These are phyloP conservation scores for Annulohypoxylon nitens DNA, from an alignment of 495 filamentous ascomycete species.

Conservation along the genomic window DNA sequence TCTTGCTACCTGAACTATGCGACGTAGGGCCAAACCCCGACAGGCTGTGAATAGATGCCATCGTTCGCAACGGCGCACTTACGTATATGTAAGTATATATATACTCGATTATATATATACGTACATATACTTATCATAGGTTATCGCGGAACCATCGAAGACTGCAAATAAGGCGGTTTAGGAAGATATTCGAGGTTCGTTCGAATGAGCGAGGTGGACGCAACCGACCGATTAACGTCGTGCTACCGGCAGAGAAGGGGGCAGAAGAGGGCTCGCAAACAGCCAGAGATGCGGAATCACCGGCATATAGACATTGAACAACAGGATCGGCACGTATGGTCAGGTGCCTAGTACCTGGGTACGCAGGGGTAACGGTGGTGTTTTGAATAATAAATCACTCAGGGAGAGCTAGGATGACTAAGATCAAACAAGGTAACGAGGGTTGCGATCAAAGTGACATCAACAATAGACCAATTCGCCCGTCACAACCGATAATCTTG, in stretches of 20 bases:
- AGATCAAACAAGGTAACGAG: slow-evolving; percentile 17
- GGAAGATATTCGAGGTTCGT: slow-evolving; percentile 15
- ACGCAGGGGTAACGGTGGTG: not conserved
- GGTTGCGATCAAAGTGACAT: slow-evolving; percentile 35
- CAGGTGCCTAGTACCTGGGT: slow-evolving; percentile 25
- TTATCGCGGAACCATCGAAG: slow-evolving; percentile 32
- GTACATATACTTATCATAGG: slow-evolving; percentile 26
- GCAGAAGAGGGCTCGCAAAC: slow-evolving; percentile 35
- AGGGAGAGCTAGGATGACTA: slow-evolving; percentile 39
- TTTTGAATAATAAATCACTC: slow-evolving; percentile 44
- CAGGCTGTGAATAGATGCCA: slow-evolving; percentile 56
- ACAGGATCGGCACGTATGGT: slow-evolving; percentile 34
- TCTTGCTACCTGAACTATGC: slow-evolving; percentile 52
- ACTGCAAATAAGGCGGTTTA: slow-evolving; percentile 9
- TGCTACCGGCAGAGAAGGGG: slow-evolving; percentile 8
- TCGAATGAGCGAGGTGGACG: slow-evolving; percentile 19
- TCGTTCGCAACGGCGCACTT: slow-evolving; percentile 30
- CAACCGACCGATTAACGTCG: slow-evolving; percentile 20
- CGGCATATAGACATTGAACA: slow-evolving; percentile 49
- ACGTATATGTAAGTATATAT: slow-evolving; percentile 33
- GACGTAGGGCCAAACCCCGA: slow-evolving; percentile 43
- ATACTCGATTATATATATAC: slow-evolving; percentile 30
- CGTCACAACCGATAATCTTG: slow-evolving; percentile 16
- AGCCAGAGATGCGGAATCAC: slow-evolving; percentile 47
- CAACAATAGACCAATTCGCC: slow-evolving; percentile 24